A percentile compares a stretch with the other conserved stretches of the same genome.
Evolutionary conservation across 495 filamentous ascomycete species (phyloP).

Genomic region (Cercophora newfieldiana): DNA sequence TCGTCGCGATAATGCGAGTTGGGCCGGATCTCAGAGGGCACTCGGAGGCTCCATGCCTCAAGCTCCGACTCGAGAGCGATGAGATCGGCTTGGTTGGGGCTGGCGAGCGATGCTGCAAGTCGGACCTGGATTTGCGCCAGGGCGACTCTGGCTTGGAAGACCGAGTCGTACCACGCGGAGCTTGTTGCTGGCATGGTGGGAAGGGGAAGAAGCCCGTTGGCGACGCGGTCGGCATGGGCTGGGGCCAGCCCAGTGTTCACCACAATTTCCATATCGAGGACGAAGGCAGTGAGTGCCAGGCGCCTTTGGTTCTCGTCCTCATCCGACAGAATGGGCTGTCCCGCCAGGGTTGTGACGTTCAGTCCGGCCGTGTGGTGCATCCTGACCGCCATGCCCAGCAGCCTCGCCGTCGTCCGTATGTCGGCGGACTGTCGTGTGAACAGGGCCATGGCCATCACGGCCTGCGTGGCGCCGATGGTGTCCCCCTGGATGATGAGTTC

Average conservation of each 20-base stretch:
- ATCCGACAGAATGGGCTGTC: not conserved
- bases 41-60: not conserved
- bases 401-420: not conserved
- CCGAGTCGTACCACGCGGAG: not conserved
- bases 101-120: not conserved
- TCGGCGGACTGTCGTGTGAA: not conserved
- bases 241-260: constrained; percentile 9
- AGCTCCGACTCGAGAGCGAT: not conserved
- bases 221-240: not conserved
- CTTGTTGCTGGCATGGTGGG: not conserved
- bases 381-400: not conserved
- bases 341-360: not conserved
- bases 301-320: not conserved
- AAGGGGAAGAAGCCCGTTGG: not conserved
- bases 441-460: constrained; percentile 3
- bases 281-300: constrained; percentile 3
- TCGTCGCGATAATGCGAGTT: not conserved
- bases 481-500: constrained; percentile 12
- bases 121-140: constrained; percentile 9
- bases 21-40: not conserved
- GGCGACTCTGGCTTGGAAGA: not conserved
- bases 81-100: not conserved
- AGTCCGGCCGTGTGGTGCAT: not conserved
- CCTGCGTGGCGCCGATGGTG: not conserved
- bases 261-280: constrained; percentile 4